Evolutionary conservation across 345 rosid species (phyloP).

Genomic region (Murraya koenigii): DNA sequence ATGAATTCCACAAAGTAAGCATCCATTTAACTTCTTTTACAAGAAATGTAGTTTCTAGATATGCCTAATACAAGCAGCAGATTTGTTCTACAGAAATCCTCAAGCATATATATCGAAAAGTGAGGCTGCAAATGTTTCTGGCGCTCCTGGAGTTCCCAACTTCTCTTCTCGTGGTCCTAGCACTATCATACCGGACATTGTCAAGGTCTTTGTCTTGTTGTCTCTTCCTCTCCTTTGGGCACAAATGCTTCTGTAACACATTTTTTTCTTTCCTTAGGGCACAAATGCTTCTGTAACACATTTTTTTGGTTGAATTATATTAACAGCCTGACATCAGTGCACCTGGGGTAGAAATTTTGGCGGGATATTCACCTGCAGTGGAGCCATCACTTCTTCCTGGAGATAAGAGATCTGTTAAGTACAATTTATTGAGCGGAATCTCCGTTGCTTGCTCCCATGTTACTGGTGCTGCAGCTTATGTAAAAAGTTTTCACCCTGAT

Average conservation of each 20-base stretch:
- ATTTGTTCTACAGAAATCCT: slow-evolving; percentile 2
- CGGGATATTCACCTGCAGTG: slow-evolving; percentile 31
- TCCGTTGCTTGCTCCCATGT: slow-evolving; percentile 60
- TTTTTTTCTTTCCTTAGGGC: background rate
- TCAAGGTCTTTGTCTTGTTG: slow-evolving; percentile 6
- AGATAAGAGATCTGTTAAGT: slow-evolving; percentile 26
- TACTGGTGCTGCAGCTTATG: slow-evolving; percentile 42
- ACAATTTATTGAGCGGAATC: slow-evolving; percentile 42
- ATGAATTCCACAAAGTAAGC: slow-evolving; percentile 34
- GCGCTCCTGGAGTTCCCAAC: slow-evolving; percentile 31
- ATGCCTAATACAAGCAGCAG: background rate
- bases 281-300: background rate
- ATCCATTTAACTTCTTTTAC: background rate
- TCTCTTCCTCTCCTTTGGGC: background rate
- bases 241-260: background rate
- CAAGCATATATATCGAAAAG: slow-evolving; percentile 27
- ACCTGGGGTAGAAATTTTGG: slow-evolving; percentile 44
- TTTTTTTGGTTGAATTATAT: background rate
- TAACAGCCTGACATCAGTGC: slow-evolving; percentile 44
- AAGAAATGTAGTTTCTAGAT: background rate
- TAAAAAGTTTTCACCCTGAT: slow-evolving; percentile 41
- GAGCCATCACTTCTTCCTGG: slow-evolving; percentile 14
- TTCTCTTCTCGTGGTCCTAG: slow-evolving; percentile 51
- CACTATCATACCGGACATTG: slow-evolving; percentile 18
- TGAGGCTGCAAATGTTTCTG: slow-evolving; percentile 20